These are phyloP conservation scores for Sarocladiaceae sp. DNA, from an alignment of 2,329 filamentous ascomycete species.

Conservation along the genomic window DNA sequence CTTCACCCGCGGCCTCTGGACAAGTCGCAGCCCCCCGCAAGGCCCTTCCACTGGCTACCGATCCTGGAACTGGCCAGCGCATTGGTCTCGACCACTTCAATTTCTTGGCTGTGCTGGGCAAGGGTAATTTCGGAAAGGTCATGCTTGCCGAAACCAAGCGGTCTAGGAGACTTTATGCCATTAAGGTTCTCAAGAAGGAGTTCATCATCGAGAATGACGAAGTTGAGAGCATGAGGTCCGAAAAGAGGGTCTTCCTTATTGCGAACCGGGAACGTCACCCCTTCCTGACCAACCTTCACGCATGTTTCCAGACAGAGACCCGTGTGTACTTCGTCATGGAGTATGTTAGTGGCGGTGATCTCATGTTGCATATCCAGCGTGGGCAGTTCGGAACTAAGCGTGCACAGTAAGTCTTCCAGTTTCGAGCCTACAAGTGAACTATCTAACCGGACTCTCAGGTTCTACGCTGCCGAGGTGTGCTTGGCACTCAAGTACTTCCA, in stretches of 20 bases:
- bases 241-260: conserved; percentile 95
- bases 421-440: conserved; percentile 14
- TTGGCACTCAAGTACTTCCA: conserved; percentile 98
- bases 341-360: conserved; percentile 95
- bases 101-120: conserved; percentile 94
- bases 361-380: conserved; percentile 98
- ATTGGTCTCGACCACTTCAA: conserved; percentile 99
- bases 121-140: conserved; percentile 99
- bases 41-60: conserved; percentile 65
- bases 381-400: conserved; percentile 94
- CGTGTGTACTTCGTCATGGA: conserved; percentile 99
- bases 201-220: conserved; percentile 99
- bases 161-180: conserved; percentile 88
- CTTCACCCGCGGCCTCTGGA: conserved; percentile 23
- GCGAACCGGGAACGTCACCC: conserved; percentile 96
- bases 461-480: conserved; percentile 97
- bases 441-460: conserved; percentile 37
- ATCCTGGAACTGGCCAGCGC: conserved; percentile 70
- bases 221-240: conserved; percentile 94
- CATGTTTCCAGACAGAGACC: conserved; percentile 98
- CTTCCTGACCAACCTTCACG: conserved; percentile 90
- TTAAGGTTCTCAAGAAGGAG: conserved; percentile 99
- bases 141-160: conserved; percentile 98
- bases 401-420: conserved; percentile 67
- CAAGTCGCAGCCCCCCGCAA: conserved; percentile 40